Evolutionary conservation across 148 eudicot species (phyloP).

Genomic region (Gaultheria prostrata): DNA sequence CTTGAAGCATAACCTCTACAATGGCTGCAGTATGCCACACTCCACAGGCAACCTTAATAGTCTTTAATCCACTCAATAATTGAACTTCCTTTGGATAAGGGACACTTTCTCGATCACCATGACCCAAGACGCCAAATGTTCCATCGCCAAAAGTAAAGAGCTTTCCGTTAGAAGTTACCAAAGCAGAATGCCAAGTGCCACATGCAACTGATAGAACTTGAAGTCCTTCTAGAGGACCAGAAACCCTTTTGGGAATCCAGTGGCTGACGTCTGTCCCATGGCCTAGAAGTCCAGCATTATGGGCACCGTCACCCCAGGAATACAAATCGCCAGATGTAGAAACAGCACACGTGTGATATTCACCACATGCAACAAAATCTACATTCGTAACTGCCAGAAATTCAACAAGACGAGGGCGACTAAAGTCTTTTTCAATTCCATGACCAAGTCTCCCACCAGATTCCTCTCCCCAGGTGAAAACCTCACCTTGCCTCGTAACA

Average conservation of each 20-base stretch:
- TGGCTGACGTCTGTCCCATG: conserved; percentile 80
- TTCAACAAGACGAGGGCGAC: conserved; percentile 63
- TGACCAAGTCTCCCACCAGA: conserved; percentile 90
- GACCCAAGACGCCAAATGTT: conserved; percentile 81
- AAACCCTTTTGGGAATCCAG: conserved; percentile 81
- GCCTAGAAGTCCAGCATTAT: conserved; percentile 77
- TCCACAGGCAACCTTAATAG: conserved; percentile 77
- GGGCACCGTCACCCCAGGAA: conserved; percentile 83
- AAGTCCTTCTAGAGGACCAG: conserved; percentile 72
- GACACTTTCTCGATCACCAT: conserved; percentile 61
- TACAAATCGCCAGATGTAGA: conserved; percentile 73
- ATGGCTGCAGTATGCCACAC: conserved; percentile 93
- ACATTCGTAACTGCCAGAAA: conserved; percentile 59
- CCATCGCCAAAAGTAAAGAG: conserved; percentile 90
- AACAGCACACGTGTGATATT: conserved; percentile 74
- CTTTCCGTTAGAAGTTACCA: conserved; percentile 53
- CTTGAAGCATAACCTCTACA: conserved; percentile 49
- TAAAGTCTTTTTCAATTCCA: conserved; percentile 58
- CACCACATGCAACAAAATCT: conserved; percentile 78
- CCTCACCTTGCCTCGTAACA: conserved; percentile 86
- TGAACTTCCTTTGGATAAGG: conserved; percentile 66
- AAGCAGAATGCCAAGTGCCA: conserved; percentile 82
- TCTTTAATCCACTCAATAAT: conserved; percentile 49
- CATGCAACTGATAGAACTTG: conserved; percentile 67
- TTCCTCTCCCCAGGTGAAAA: conserved; percentile 94